A percentile compares a stretch with the other conserved stretches of the same genome.
Conservation (phyloP, 805 yeast species). For the Schwanniomyces occidentalis region DNA sequence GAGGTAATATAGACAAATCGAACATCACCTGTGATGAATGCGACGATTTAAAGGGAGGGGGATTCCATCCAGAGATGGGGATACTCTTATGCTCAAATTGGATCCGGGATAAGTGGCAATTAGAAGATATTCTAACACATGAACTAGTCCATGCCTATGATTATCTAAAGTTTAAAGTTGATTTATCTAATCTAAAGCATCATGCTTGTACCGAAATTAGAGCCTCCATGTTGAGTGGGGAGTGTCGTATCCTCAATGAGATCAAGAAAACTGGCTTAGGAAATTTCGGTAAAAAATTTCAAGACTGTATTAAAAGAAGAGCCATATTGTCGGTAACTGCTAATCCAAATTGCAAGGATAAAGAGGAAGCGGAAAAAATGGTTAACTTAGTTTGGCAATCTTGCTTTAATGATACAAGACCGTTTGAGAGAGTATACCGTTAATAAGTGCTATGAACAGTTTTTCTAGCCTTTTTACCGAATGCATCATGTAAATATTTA, state of each 20-base stretch:
- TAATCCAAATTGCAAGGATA: conserved; percentile 77
- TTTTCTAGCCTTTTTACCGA: too few species aligned
- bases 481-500: too few species aligned
- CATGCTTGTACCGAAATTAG: conserved; percentile 97
- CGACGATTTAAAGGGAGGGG: conserved; percentile 82
- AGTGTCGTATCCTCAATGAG: conserved; percentile 88
- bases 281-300: conserved; percentile 77
- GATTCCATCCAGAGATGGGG: conserved; percentile 89
- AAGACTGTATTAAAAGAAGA: conserved; percentile 84
- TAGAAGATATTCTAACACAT: conserved; percentile 90
- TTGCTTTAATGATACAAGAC: conserved; percentile 93
- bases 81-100: conserved; percentile 85
- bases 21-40: conserved; percentile 81
- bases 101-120: conserved; percentile 68
- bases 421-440: conserved; percentile 88
- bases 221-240: conserved; percentile 91
- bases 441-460: too few species aligned
- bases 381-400: conserved; percentile 90
- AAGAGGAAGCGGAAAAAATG: conserved; percentile 71
- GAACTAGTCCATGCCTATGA: conserved; percentile 94
- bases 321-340: conserved; percentile 83
- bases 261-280: conserved; percentile 56
- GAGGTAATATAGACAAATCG: conserved; percentile 45
- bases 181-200: conserved; percentile 81
- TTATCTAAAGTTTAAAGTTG: conserved; percentile 81